Percentiles rank a stretch among this genome's conserved stretches.
These are phyloP conservation scores for Yamadazyma pseudoaaseri DNA, from an alignment of 1,139 yeast genomes.

Conservation along the genomic window DNA sequence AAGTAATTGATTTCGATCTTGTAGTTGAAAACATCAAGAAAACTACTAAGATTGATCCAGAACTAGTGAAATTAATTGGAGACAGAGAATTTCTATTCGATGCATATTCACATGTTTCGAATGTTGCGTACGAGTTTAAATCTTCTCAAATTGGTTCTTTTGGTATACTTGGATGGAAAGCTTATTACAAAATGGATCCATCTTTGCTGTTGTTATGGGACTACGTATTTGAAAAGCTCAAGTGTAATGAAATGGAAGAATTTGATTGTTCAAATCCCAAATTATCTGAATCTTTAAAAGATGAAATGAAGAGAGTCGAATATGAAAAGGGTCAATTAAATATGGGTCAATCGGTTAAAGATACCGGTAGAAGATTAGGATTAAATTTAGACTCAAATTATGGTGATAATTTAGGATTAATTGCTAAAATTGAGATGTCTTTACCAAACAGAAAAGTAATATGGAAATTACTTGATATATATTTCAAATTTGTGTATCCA, in stretches of 20 bases:
- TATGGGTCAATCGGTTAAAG: conserved; percentile 3
- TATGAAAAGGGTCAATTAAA: background rate
- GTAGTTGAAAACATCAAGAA: background rate
- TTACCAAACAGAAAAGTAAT: conserved; percentile 43
- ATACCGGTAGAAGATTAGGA: conserved; percentile 4
- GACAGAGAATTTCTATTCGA: conserved; percentile 2
- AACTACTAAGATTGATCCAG: background rate
- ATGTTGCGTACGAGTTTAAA: background rate
- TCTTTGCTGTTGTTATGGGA: conserved; percentile 1
- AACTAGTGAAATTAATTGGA: background rate
- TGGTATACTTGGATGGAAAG: conserved; percentile 38
- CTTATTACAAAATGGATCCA: conserved; percentile 25
- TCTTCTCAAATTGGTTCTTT: background rate
- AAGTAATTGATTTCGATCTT: background rate
- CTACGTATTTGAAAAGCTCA: background rate
- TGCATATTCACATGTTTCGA: conserved; percentile 1
- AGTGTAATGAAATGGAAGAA: background rate
- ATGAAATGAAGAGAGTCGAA: background rate
- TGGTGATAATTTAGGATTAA: conserved; percentile 6
- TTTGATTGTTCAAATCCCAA: background rate
- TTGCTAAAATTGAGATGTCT: conserved; percentile 35
- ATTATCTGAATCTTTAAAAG: background rate
- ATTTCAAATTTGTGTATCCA: conserved; percentile 42
- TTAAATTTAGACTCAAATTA: conserved; percentile 1
- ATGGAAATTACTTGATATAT: conserved; percentile 46